These are phyloP conservation scores for Byssochlamys sp. DNA, from an alignment of 2,329 filamentous ascomycete species.

Conservation along the genomic window DNA sequence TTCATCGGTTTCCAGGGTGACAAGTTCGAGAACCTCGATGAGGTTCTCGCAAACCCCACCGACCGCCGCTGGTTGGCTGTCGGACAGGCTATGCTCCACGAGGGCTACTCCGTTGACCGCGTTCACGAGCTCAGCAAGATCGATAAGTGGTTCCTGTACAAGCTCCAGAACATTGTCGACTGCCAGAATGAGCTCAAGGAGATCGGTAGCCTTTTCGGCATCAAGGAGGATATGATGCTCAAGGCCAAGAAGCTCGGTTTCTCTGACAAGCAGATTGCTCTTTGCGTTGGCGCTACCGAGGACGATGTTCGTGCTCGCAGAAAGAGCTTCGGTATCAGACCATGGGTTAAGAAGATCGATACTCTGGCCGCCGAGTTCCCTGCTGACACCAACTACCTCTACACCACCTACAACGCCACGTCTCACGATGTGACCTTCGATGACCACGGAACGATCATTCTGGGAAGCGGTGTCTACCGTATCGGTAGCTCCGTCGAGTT, in stretches of 20 bases:
- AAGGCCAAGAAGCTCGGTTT: conserved; percentile 97
- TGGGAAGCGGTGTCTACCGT: conserved; percentile 92
- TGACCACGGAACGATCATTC: conserved; percentile 77
- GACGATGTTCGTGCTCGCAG: conserved; percentile 79
- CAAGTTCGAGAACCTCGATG: conserved; percentile 86
- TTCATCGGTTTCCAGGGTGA: conserved; percentile 92
- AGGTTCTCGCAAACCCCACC: conserved; percentile 80
- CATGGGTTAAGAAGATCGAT: conserved; percentile 98
- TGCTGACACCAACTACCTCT: conserved; percentile 87
- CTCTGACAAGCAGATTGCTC: conserved; percentile 89
- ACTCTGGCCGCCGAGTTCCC: conserved; percentile 95
- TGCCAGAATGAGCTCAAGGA: conserved; percentile 77
- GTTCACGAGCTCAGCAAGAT: conserved; percentile 95
- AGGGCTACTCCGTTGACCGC: conserved; percentile 84
- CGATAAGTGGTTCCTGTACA: conserved; percentile 98
- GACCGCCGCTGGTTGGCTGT: conserved; percentile 96
- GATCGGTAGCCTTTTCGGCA: conserved; percentile 67
- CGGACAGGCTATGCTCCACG: conserved; percentile 94
- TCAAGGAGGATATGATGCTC: conserved; percentile 79
- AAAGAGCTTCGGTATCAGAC: conserved; percentile 76
- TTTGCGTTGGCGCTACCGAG: conserved; percentile 74
- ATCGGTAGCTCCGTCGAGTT: conserved; percentile 98
- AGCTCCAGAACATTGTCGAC: conserved; percentile 93
- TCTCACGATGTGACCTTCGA: conserved; percentile 90
- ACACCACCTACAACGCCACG: conserved; percentile 94